Conservation (phyloP, 208 protist species). For the Trichomonas tenax region DNA sequence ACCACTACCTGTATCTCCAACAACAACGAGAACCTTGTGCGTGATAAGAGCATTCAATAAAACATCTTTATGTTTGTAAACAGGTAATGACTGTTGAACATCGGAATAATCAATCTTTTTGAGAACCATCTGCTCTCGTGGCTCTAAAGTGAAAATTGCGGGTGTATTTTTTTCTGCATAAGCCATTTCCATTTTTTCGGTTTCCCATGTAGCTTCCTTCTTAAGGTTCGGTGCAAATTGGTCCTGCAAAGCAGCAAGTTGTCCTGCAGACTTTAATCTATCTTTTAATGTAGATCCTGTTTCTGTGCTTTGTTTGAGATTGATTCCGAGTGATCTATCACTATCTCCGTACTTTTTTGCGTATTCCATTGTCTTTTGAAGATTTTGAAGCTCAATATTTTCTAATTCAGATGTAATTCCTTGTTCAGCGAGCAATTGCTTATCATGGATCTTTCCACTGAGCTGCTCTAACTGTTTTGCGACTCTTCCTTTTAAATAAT, state of each 20-base stretch:
- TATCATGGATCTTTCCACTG: neutral
- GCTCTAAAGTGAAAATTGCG: neutral
- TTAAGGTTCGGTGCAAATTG: neutral
- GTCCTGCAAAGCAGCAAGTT: neutral
- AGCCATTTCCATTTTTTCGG: neutral
- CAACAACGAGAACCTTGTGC: neutral
- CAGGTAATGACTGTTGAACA: conserved; percentile 18
- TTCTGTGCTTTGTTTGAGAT: neutral
- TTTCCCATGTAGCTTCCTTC: neutral
- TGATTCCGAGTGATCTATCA: neutral
- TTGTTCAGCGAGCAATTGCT: neutral
- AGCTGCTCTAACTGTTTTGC: neutral
- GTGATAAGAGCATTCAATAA: neutral
- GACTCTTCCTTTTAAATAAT: neutral
- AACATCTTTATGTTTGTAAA: neutral
- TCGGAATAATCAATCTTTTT: neutral
- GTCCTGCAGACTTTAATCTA: neutral
- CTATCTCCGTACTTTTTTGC: neutral
- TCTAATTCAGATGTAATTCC: neutral
- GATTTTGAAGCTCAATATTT: neutral
- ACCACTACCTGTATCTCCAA: conserved; percentile 20
- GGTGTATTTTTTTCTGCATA: neutral
- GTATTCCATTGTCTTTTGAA: neutral
- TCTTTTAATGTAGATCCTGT: neutral
- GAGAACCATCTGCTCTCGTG: neutral